Percentiles rank a stretch among this genome's conserved stretches.
Conservation (phyloP, 1,139 yeast species). For the Saccharomycopsis hybrid region DNA sequence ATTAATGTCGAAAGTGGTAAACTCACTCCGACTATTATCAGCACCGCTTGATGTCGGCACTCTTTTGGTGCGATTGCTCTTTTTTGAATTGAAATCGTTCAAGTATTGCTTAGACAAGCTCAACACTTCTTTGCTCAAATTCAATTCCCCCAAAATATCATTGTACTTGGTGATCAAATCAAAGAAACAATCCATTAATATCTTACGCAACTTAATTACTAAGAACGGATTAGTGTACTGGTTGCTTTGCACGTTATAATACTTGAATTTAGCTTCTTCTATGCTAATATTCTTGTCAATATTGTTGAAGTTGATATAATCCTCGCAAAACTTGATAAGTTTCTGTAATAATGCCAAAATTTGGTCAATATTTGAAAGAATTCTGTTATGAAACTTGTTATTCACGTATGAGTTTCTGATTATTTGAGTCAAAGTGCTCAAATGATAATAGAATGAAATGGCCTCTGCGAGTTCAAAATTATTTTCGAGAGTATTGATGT, state of each 20-base stretch:
- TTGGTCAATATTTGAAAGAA: slow-evolving; percentile 13
- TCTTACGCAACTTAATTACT: slow-evolving; percentile 7
- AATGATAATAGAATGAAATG: slow-evolving; percentile 13
- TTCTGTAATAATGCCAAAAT: slow-evolving; percentile 9
- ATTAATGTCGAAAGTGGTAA: slow-evolving; percentile 1
- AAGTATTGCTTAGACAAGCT: slow-evolving; percentile 7
- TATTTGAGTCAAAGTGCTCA: slow-evolving; percentile 11
- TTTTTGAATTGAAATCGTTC: not conserved
- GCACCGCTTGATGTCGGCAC: not conserved
- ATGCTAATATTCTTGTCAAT: not conserved
- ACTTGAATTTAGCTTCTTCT: not conserved
- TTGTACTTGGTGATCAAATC: slow-evolving; percentile 9
- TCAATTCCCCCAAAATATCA: slow-evolving; percentile 17
- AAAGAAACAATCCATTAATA: slow-evolving; percentile 7
- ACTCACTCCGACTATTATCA: not conserved
- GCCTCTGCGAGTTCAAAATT: slow-evolving; percentile 11
- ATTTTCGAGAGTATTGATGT: slow-evolving; percentile 7
- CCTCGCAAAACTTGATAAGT: slow-evolving; percentile 18
- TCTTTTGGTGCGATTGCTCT: not conserved
- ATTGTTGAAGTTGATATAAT: slow-evolving; percentile 12
- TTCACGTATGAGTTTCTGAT: slow-evolving; percentile 8
- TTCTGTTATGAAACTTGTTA: slow-evolving; percentile 12
- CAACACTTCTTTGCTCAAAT: slow-evolving; percentile 15
- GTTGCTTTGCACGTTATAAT: slow-evolving; percentile 1
- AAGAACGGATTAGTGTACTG: slow-evolving; percentile 17